phyloP scores from a whole-genome alignment of 2,329 filamentous ascomycete genomes.

The Paracoccidioides lutzii region DNA sequence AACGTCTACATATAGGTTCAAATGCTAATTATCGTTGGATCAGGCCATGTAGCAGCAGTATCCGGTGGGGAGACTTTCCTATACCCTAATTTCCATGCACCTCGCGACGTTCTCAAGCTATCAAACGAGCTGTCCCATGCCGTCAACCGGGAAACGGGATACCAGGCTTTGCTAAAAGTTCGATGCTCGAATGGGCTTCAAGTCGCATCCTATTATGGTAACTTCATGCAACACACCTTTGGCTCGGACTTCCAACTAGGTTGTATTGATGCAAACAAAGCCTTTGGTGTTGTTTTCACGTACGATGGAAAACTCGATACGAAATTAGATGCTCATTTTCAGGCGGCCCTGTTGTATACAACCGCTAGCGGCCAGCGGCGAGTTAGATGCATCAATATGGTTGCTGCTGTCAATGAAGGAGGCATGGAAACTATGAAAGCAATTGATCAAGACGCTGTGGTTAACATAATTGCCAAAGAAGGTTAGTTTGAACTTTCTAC shows the following conservation, averaged over 20 bases:
- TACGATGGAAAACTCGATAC: constrained; percentile 97
- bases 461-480: constrained; percentile 82
- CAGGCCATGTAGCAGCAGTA: constrained; percentile 68
- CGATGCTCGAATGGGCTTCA: constrained; percentile 94
- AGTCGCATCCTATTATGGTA: constrained; percentile 85
- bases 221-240: constrained; percentile 91
- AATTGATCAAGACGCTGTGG: constrained; percentile 89
- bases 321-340: constrained; percentile 95
- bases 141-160: constrained; percentile 80
- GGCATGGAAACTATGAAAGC: constrained; percentile 78
- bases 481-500: constrained; percentile 20
- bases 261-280: constrained; percentile 84
- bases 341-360: constrained; percentile 87
- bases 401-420: constrained; percentile 80
- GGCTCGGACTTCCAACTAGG: constrained; percentile 92
- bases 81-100: constrained; percentile 88
- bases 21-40: constrained; percentile 7
- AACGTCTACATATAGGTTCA: constrained; percentile 7
- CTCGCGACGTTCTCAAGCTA: constrained; percentile 72
- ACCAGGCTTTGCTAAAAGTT: constrained; percentile 95
- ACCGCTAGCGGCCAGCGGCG: constrained; percentile 78
- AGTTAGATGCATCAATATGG: constrained; percentile 84
- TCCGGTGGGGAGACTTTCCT: constrained; percentile 96
- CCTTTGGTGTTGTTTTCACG: constrained; percentile 77
- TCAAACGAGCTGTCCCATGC: constrained; percentile 75